Conservation (phyloP, 2,329 filamentous ascomycete species). For the Penicillium griseofulvum region DNA sequence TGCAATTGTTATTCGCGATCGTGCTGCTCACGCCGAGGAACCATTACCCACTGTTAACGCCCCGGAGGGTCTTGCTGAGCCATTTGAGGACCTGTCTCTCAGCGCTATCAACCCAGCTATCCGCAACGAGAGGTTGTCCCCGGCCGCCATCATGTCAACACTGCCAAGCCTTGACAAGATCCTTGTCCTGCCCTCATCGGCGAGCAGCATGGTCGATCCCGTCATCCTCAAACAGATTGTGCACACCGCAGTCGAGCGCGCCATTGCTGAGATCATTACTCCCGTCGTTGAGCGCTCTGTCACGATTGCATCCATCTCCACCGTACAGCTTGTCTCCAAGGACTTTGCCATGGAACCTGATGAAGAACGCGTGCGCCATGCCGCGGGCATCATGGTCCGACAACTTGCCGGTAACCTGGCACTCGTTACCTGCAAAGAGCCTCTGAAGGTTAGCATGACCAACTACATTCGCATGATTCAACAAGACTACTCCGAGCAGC, state of each 20-base stretch:
- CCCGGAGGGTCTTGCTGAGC: slow-evolving; percentile 71
- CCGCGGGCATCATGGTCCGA: slow-evolving; percentile 92
- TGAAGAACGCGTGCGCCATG: slow-evolving; percentile 78
- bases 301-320: slow-evolving; percentile 95
- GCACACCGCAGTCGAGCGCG: slow-evolving; percentile 78
- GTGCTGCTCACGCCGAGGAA: slow-evolving; percentile 62
- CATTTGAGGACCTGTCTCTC: slow-evolving; percentile 78
- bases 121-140: slow-evolving; percentile 69
- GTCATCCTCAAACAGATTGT: slow-evolving; percentile 71
- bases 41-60: slow-evolving; percentile 55
- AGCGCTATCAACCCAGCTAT: slow-evolving; percentile 69
- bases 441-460: slow-evolving; percentile 90
- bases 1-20: slow-evolving; percentile 78
- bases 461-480: slow-evolving; percentile 93
- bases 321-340: slow-evolving; percentile 90
- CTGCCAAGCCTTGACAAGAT: slow-evolving; percentile 80
- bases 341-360: slow-evolving; percentile 94
- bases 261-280: slow-evolving; percentile 93
- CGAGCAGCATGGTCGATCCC: slow-evolving; percentile 73
- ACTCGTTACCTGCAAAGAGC: slow-evolving; percentile 97
- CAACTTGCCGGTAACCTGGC: slow-evolving; percentile 90
- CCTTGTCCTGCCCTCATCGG: slow-evolving; percentile 73
- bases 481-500: slow-evolving; percentile 61
- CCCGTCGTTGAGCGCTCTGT: slow-evolving; percentile 97
- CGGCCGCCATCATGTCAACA: slow-evolving; percentile 71